These are phyloP conservation scores for Rutstroemia sydowiana DNA, from an alignment of 2,329 filamentous ascomycete genomes.

Conservation along the genomic window DNA sequence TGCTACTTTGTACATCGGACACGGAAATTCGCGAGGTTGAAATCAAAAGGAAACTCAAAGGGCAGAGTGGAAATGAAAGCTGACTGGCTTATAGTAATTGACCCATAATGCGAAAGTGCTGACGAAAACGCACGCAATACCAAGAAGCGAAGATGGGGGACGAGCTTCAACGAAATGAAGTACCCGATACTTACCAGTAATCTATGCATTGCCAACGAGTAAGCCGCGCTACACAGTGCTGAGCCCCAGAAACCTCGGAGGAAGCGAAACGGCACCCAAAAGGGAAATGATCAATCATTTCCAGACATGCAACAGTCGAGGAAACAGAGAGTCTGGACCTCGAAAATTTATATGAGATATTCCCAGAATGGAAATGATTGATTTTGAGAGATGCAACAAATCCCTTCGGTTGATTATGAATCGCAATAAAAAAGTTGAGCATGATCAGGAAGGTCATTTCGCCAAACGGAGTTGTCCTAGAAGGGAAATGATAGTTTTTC, in stretches of 20 bases:
- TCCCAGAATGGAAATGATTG: background rate
- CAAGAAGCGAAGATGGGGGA: too few species aligned
- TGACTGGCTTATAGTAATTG: too few species aligned
- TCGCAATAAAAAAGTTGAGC: too few species aligned
- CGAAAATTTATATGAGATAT: background rate
- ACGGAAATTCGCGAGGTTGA: too few species aligned
- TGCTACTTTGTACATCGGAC: too few species aligned
- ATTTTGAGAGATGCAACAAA: background rate
- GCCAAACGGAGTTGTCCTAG: background rate
- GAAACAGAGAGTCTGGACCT: background rate
- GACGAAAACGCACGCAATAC: background rate
- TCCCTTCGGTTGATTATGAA: too few species aligned
- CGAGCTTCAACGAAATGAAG: too few species aligned
- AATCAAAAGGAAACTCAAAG: too few species aligned
- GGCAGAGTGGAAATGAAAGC: too few species aligned
- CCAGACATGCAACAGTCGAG: conserved; percentile 3
- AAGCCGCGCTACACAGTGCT: background rate
- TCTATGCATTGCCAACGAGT: background rate
- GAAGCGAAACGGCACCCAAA: background rate
- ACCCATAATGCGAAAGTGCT: too few species aligned
- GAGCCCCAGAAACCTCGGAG: too few species aligned
- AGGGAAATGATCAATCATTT: conserved; percentile 6
- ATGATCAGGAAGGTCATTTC: background rate
- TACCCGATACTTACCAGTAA: too few species aligned
- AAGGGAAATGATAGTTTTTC: conserved; percentile 7